Base-by-base conservation (phyloP, 768 basidiomycete genomes). In the Paxillus ammoniavirescens region DNA sequence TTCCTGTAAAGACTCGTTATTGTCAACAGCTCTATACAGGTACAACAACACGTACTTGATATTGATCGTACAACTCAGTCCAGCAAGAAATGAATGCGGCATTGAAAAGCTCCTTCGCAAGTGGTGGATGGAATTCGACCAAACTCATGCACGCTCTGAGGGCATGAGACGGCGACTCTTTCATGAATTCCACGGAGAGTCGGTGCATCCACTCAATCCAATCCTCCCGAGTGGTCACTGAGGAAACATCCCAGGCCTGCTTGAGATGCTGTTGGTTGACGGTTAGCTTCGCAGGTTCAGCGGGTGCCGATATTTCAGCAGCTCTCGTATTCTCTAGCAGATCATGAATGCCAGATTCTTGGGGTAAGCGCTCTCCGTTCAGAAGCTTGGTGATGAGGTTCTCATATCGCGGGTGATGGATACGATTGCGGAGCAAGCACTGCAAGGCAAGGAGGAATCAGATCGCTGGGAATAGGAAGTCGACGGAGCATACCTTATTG, bases 71-170 rank as follows among this genome's bases (percentile, higher is more conserved):
- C 7, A 99, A 74, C 61, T 97, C 93, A 1, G 84, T 82, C 96
- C 97, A 99, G 59, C 97, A 99, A 5, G 95, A 98, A 15, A 98
- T 81, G 72, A 99, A 99, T 0, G 97, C 97, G 4, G 95, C 93
- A 67, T 98, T 98, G 79, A 98, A 98, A 10, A 99, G 74, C 64
- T 98, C 96, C 63, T 89, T 88, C 0, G 93, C 94, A 47, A 98
- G 79, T 1, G 94, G 93, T 18, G 87, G 82, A 69, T 98, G 91
- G 8, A 89, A 84, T 65, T 97, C 92, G 2, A 98, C 93, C 42
- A 98, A 74, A 61, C 84, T 91, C 83, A 93, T 93, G 64, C 96
- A 98, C 0, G 97, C 94, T 42, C 97, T 84, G 37, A 99, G 81
- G n/a, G 97, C 97, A 73, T 96, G 94, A 2, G 94, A 97, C 0